Conservation (phyloP, 1,139 yeast genomes). For the Magnusiomyces paraingens region DNA sequence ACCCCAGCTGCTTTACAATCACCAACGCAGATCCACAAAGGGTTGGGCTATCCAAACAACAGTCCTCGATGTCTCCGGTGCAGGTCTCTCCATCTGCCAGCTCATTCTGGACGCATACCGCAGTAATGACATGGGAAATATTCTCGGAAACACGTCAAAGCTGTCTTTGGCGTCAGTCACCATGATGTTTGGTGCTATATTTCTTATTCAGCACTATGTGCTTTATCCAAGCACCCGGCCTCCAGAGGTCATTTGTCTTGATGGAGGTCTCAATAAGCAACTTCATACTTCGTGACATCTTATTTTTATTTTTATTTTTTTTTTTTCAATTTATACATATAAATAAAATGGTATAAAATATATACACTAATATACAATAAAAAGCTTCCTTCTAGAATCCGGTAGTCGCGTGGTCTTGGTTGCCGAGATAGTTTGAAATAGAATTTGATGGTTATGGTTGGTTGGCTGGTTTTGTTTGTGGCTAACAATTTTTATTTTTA, state of each 20-base stretch:
- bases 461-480: too few species aligned
- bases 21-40: constrained; percentile 45
- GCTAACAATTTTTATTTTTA: too few species aligned
- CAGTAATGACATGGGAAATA: constrained; percentile 24
- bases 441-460: too few species aligned
- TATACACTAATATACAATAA: too few species aligned
- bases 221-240: constrained; percentile 9
- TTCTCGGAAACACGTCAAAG: constrained; percentile 9
- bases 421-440: too few species aligned
- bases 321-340: too few species aligned
- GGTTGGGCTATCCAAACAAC: constrained; percentile 54
- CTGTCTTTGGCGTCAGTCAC: constrained; percentile 24
- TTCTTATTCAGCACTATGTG: constrained; percentile 30
- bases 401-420: too few species aligned
- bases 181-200: constrained; percentile 29
- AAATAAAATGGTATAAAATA: too few species aligned
- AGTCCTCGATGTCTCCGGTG: constrained; percentile 48
- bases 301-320: too few species aligned
- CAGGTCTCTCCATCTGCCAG: constrained; percentile 45
- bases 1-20: constrained; percentile 54
- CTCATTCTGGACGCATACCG: constrained; percentile 38
- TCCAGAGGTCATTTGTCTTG: constrained; percentile 13
- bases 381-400: too few species aligned
- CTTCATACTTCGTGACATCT: too few species aligned
- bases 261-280: neutral